Evolutionary conservation across 2,329 filamentous ascomycete genomes (phyloP), one percentile per base, ranked within the genome.

Genomic region (Aspergillus caelatus): DNA sequence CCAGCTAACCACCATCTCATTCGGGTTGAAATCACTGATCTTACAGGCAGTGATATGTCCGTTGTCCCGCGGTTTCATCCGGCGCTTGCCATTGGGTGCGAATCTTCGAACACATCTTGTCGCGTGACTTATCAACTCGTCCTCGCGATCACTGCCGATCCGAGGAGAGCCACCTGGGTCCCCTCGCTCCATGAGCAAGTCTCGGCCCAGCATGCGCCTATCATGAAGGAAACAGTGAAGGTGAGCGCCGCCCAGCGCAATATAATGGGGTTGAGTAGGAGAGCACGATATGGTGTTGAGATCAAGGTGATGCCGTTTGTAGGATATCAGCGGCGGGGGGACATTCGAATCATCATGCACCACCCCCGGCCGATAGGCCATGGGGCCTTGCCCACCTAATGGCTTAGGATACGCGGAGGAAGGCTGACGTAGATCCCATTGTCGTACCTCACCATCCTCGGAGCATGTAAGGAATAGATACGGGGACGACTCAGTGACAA

Each of bases 31-130:
- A 75, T 90, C 87, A 67, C 87, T 89, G 70, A 91, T 91, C 75
- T 90, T 91, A 76, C 88, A 89, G 19, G 88, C 88, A 2, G 88
- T 90, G 70, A 91, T 90, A 68, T 90, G 88, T 5, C 87, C 86
- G 64, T 84, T 84, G 60, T 88, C 85, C 19, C 73, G 70, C n/a
- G 69, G 61, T 32, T 67, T 74, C 62, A 78, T 80, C 52, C 80
- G 79, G 61, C 79, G 79, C 74, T 86, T 83, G n/a, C 87, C 86
- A 63, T 84, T 79, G 1, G 88, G 88, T 14, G 88, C 88, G 72
- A 91, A 90, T 65, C 88, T 85, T 62, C 86, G 83, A 32, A 91
- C 89, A 72, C 88, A 91, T 65, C 84, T 82, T 4, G 88, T 91
- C 6, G 88, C 88, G 68, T 85, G 80, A 4, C 80, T 80, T 76